Conservation (phyloP, 1,284 basidiomycete genomes). For the Cryptococcus hybrid region DNA sequence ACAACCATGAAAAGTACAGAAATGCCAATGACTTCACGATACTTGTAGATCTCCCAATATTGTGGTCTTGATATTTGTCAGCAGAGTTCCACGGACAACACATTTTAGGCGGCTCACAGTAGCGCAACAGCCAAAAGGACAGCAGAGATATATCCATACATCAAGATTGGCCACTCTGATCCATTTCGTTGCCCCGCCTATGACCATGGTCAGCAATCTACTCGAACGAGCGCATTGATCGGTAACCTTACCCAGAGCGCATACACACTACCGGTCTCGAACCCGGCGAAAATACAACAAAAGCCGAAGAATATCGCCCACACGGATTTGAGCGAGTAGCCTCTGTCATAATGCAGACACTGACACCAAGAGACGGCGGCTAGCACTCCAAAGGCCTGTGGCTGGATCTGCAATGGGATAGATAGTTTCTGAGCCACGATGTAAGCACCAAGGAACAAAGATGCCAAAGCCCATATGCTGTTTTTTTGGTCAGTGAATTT, state of each 20-base stretch:
- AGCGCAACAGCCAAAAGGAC: conserved; percentile 63
- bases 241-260: conserved; percentile 55
- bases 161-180: conserved; percentile 55
- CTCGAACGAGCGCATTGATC: not conserved
- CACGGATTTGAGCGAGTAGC: conserved; percentile 48
- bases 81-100: not conserved
- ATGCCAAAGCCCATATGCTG: conserved; percentile 63
- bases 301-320: conserved; percentile 48
- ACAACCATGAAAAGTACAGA: conserved; percentile 67
- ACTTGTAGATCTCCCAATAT: conserved; percentile 66
- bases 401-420: conserved; percentile 67
- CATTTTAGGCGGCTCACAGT: conserved; percentile 50
- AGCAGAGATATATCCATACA: conserved; percentile 66
- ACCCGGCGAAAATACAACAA: conserved; percentile 56
- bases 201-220: not conserved
- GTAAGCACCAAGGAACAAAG: conserved; percentile 69
- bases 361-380: conserved; percentile 64
- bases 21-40: conserved; percentile 69
- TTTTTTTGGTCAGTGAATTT: not conserved
- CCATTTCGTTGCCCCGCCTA: conserved; percentile 54
- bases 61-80: conserved; percentile 49
- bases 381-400: conserved; percentile 65
- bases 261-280: conserved; percentile 63
- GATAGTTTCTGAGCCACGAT: conserved; percentile 65
- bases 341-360: conserved; percentile 63